phyloP scores from a whole-genome alignment of 2,329 filamentous ascomycete species.

The Bipolaris zeicola region DNA sequence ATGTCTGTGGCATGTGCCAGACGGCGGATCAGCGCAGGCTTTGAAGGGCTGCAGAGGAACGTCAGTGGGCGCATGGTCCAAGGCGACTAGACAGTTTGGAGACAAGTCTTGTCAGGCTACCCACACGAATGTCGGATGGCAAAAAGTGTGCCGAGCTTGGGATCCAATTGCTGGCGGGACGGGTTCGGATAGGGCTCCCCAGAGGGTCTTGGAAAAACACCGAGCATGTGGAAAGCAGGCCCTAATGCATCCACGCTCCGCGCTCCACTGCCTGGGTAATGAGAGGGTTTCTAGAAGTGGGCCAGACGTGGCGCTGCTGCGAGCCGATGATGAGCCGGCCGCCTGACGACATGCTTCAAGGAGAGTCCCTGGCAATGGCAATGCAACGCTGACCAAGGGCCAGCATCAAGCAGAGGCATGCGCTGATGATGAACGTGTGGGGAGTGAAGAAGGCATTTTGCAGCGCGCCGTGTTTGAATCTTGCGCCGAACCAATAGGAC shows the following conservation, averaged over 20 bases:
- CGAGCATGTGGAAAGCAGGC: conserved; percentile 14
- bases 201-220: conserved; percentile 23
- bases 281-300: conserved; percentile 24
- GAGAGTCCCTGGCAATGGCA: not conserved
- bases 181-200: conserved; percentile 18
- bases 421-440: conserved; percentile 10
- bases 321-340: conserved; percentile 8
- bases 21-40: conserved; percentile 29
- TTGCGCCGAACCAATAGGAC: conserved; percentile 19
- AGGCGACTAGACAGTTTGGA: conserved; percentile 29
- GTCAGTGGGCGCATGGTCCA: conserved; percentile 32
- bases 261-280: conserved; percentile 12
- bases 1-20: conserved; percentile 18
- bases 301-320: conserved; percentile 6
- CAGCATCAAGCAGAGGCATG: not conserved
- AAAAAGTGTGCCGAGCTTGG: conserved; percentile 24
- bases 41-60: conserved; percentile 38
- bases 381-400: not conserved
- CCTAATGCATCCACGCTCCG: conserved; percentile 10
- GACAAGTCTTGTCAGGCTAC: conserved; percentile 19
- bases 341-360: not conserved
- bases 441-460: conserved; percentile 4
- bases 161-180: conserved; percentile 15
- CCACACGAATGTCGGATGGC: conserved; percentile 31
- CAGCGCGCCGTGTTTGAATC: not conserved